Percentiles rank a stretch among this genome's conserved stretches.
Evolutionary conservation across 2,329 filamentous ascomycete genomes (phyloP).

Genomic region (Conoideocrella luteorostrata): DNA sequence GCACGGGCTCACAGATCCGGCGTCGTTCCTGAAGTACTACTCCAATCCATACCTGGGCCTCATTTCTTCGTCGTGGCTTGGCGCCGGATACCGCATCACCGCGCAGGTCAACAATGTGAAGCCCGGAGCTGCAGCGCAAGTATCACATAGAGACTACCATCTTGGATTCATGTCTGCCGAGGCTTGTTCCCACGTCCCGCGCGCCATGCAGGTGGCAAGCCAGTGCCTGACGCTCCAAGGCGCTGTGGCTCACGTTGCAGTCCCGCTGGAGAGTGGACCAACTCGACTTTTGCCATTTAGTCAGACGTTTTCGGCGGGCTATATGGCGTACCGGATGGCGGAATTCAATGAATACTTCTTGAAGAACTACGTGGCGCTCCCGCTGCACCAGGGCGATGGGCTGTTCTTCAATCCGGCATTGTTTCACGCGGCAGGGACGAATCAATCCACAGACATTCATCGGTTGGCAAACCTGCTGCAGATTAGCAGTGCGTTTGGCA

Average conservation of each 20-base stretch:
- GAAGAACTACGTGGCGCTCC: too few species aligned
- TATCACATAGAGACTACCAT: slow-evolving; percentile 57
- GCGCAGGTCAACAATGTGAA: slow-evolving; percentile 58
- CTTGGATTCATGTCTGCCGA: slow-evolving; percentile 53
- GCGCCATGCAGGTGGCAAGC: slow-evolving; percentile 44
- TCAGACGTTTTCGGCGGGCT: too few species aligned
- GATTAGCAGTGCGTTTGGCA: slow-evolving; percentile 55
- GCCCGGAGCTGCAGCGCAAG: slow-evolving; percentile 51
- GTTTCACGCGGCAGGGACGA: slow-evolving; percentile 57
- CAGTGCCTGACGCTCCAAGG: slow-evolving; percentile 57
- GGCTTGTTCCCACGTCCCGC: slow-evolving; percentile 40
- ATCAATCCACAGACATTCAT: slow-evolving; percentile 38
- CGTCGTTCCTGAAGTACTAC: too few species aligned
- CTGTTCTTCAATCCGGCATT: too few species aligned
- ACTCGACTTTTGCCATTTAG: too few species aligned
- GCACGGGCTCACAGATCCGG: too few species aligned
- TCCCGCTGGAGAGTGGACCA: slow-evolving; percentile 49
- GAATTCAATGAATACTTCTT: too few species aligned
- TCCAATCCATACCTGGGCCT: too few species aligned
- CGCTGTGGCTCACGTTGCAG: slow-evolving; percentile 55
- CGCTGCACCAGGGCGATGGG: too few species aligned
- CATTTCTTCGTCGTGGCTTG: too few species aligned
- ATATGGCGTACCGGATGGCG: too few species aligned
- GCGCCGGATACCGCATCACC: slow-evolving; percentile 53
- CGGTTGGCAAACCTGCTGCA: slow-evolving; percentile 57